Conservation (phyloP, 108 stramenopile genomes). For the Nitzschia sp. region DNA sequence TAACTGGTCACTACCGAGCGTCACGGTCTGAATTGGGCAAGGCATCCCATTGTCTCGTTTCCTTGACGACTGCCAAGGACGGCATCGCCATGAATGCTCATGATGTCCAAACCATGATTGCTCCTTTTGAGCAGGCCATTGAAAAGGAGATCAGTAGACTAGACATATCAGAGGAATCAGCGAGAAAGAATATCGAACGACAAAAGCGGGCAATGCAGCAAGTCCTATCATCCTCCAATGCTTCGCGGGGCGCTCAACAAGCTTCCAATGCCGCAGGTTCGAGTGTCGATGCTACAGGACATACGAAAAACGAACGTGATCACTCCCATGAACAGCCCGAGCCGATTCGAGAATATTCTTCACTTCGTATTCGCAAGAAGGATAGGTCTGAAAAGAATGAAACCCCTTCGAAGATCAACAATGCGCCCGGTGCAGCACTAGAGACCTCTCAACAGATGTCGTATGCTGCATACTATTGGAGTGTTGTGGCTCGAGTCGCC, state of each 20-base stretch:
- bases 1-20: slow-evolving; percentile 56
- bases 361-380: not conserved
- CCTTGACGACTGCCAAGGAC: not conserved
- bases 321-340: not conserved
- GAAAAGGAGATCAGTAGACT: slow-evolving; percentile 33
- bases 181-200: slow-evolving; percentile 32
- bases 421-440: not conserved
- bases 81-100: not conserved
- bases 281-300: not conserved
- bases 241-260: not conserved
- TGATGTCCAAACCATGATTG: not conserved
- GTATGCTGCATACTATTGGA: slow-evolving; percentile 32
- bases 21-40: slow-evolving; percentile 55
- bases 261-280: not conserved
- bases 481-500: slow-evolving; percentile 34
- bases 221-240: slow-evolving; percentile 8
- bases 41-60: slow-evolving; percentile 35
- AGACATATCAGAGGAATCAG: slow-evolving; percentile 27
- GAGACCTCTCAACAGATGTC: not conserved
- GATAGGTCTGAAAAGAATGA: not conserved
- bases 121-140: slow-evolving; percentile 31
- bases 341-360: slow-evolving; percentile 12
- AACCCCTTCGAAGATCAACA: not conserved
- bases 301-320: not conserved
- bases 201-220: slow-evolving; percentile 44